These are phyloP conservation scores for Termitomyces sp. DNA, from an alignment of 768 basidiomycete species.

Conservation along the genomic window DNA sequence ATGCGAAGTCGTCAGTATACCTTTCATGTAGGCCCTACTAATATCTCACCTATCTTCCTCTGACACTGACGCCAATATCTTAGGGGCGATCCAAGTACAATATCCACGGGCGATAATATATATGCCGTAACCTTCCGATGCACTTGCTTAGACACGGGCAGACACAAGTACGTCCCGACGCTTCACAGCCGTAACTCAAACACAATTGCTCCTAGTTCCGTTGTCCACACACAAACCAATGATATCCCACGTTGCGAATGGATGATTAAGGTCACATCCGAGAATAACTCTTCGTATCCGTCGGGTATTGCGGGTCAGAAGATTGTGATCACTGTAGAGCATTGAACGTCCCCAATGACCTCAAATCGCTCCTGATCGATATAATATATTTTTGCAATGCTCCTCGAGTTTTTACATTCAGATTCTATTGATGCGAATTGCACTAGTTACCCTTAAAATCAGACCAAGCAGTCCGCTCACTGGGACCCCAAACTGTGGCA, in stretches of 20 bases:
- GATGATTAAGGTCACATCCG: slow-evolving; percentile 15
- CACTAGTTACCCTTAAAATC: too few species aligned
- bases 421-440: too few species aligned
- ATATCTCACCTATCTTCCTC: neutral
- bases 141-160: neutral
- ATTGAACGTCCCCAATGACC: slow-evolving; percentile 1
- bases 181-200: neutral
- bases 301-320: slow-evolving; percentile 22
- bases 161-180: neutral
- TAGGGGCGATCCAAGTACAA: neutral
- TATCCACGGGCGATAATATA: neutral
- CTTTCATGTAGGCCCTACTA: slow-evolving; percentile 20
- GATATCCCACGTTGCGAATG: slow-evolving; percentile 16
- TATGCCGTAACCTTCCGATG: neutral
- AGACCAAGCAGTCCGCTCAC: too few species aligned
- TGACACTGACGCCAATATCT: neutral
- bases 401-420: neutral
- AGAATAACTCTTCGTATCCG: slow-evolving; percentile 20
- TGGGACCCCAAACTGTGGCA: too few species aligned
- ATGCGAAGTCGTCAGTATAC: slow-evolving; percentile 20
- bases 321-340: slow-evolving; percentile 17
- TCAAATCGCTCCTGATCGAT: too few species aligned
- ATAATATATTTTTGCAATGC: neutral
- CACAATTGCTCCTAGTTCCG: neutral
- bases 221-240: neutral